Evolutionary conservation across 108 stramenopile genomes (phyloP).

Genomic region (Schizochytrium sp.): DNA sequence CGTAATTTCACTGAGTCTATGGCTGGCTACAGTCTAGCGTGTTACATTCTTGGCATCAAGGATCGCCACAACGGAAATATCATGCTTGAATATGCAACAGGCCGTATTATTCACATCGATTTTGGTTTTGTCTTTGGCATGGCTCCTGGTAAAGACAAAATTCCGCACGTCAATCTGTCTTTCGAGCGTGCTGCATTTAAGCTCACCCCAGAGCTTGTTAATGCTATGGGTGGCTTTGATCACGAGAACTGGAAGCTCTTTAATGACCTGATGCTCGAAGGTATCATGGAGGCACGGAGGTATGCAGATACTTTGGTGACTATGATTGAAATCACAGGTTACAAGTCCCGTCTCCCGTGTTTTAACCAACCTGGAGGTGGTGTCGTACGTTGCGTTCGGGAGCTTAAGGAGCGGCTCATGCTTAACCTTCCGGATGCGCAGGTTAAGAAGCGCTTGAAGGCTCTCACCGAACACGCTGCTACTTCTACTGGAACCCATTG

Average conservation of each 20-base stretch:
- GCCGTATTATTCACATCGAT: constrained; percentile 97
- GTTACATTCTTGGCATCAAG: constrained; percentile 93
- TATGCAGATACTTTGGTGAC: constrained; percentile 68
- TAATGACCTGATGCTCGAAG: constrained; percentile 63
- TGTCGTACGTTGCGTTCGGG: constrained; percentile 61
- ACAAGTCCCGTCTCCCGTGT: constrained; percentile 72
- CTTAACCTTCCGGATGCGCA: constrained; percentile 66
- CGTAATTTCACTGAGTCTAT: constrained; percentile 90
- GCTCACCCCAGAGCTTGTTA: constrained; percentile 92
- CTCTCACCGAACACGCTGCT: constrained; percentile 62
- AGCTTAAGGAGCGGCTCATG: constrained; percentile 70
- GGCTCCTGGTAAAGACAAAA: constrained; percentile 89
- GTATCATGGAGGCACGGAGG: constrained; percentile 68
- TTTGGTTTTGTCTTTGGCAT: constrained; percentile 99
- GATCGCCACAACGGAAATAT: constrained; percentile 99
- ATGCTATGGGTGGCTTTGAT: constrained; percentile 88
- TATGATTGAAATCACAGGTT: constrained; percentile 76
- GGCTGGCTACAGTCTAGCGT: constrained; percentile 92
- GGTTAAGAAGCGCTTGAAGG: constrained; percentile 30
- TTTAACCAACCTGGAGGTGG: constrained; percentile 67
- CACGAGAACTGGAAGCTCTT: constrained; percentile 29
- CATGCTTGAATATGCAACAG: constrained; percentile 90
- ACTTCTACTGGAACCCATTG: constrained; percentile 66
- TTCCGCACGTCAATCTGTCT: constrained; percentile 43
- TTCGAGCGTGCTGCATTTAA: constrained; percentile 99